These are phyloP conservation scores for Sporobolomyces phaffii DNA, from an alignment of 768 basidiomycete species.

Conservation along the genomic window DNA sequence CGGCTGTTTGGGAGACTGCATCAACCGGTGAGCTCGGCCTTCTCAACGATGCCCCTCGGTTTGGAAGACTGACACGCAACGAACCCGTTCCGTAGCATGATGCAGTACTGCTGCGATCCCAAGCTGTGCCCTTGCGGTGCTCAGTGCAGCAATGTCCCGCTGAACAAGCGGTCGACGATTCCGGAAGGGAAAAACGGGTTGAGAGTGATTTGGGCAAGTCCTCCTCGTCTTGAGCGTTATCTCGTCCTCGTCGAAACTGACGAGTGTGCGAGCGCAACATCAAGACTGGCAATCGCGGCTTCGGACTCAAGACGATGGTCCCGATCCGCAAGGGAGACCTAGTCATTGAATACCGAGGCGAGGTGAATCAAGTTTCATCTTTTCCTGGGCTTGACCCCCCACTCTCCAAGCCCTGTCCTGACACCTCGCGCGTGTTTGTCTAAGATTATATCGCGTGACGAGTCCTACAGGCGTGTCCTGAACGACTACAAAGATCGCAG, in stretches of 20 bases:
- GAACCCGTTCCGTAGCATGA: no score
- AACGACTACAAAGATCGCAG: constrained; percentile 20
- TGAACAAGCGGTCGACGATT: constrained; percentile 15
- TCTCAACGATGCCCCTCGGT: not conserved
- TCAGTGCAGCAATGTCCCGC: constrained; percentile 25
- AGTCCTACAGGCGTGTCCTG: constrained; percentile 29
- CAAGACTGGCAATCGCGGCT: constrained; percentile 34
- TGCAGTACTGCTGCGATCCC: constrained; percentile 35
- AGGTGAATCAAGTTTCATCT: constrained; percentile 2
- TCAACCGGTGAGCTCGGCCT: constrained; percentile 27
- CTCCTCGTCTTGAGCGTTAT: not conserved
- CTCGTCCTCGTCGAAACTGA: not conserved
- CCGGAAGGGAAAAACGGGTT: constrained; percentile 30
- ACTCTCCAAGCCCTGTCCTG: not conserved
- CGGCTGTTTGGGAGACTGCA: constrained; percentile 23
- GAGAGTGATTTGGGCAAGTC: constrained; percentile 32
- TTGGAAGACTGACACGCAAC: no score
- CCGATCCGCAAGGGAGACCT: constrained; percentile 27
- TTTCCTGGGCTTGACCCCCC: not conserved
- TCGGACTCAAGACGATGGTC: constrained; percentile 37
- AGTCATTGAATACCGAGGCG: constrained; percentile 34
- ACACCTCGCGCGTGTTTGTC: no score
- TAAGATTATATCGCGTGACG: constrained; percentile 37
- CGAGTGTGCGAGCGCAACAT: no score
- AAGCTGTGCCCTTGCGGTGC: constrained; percentile 30